phyloP scores from a whole-genome alignment of 495 filamentous ascomycete genomes.

The Rhizodiscina lignyota region DNA sequence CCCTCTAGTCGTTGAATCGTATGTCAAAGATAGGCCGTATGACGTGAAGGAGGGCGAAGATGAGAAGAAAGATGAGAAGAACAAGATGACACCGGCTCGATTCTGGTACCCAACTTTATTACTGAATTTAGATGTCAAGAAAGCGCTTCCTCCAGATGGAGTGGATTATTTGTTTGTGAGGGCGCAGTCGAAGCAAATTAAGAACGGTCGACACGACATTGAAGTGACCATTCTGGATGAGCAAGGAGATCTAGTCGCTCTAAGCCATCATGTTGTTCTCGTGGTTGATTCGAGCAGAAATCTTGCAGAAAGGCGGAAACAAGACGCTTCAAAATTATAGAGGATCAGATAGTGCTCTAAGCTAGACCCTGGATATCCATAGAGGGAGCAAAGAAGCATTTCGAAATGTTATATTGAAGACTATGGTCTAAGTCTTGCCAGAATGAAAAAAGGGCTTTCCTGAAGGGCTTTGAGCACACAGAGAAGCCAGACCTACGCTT shows the following conservation, averaged over 20 bases:
- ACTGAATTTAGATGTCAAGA: conserved; percentile 31
- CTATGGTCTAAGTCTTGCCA: no score
- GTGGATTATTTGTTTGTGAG: conserved; percentile 25
- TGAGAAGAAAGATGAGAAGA: conserved; percentile 11
- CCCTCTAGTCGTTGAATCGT: conserved; percentile 36
- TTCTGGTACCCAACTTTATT: conserved; percentile 72
- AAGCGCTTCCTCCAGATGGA: conserved; percentile 24
- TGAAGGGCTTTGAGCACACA: no score
- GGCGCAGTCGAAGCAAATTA: conserved; percentile 24
- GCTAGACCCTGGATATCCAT: no score
- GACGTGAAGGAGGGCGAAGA: conserved; percentile 24
- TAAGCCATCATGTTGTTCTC: conserved; percentile 24
- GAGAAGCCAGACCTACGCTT: no score
- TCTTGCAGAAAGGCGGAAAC: conserved; percentile 16
- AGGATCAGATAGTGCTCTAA: no score
- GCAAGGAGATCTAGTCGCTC: conserved; percentile 21
- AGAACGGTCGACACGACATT: conserved; percentile 27
- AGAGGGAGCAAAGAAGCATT: no score
- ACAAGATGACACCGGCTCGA: conserved; percentile 15
- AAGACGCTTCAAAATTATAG: conserved; percentile 10
- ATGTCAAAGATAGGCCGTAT: conserved; percentile 11
- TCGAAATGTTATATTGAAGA: no score
- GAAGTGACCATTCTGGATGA: conserved; percentile 22
- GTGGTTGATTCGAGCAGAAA: conserved; percentile 19
- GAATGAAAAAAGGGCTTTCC: no score